Base-by-base conservation (phyloP, 2,329 filamentous ascomycete species). In the Claviceps lovelessii region DNA sequence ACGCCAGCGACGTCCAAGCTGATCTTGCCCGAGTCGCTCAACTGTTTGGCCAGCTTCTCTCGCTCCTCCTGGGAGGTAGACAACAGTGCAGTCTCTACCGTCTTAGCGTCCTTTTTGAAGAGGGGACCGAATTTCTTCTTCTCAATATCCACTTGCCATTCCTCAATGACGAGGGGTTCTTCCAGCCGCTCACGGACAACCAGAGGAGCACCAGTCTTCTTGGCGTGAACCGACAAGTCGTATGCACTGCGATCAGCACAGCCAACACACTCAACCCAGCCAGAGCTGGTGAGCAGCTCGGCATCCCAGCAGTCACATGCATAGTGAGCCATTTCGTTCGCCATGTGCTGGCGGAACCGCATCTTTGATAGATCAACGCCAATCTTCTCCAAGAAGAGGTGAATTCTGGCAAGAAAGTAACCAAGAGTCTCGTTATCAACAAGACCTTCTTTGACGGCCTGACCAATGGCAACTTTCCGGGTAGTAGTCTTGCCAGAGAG, bases 341-440 rank as follows among this genome's bases (percentile, higher is more conserved):
- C 73, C 90, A 98, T 96, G 73, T 98, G 93, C 72, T 98, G 93
- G 65, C 93, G 83, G 79, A 97, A 97, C 54, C 93, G 86, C 63
- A 97, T 80, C 77, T 97, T 98, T 61, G 75, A 79, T 67, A 82
- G 76, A 68, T 97, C 91, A 50, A 95, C 78, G 66, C 93, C 93
- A 62, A 98, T 85, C 72, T 85, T 90, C 65, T 86, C 71, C 61
- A 97, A 78, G 79, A 97, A 98, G 45, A 88, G 80, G 67, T 93
- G 85, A 65, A 98, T 96, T 55, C 93, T 84, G 48, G 89, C 93
- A 51, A 98, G 75, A 77, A 98, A 98, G 76, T 98, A 98, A 58
- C 93, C 93, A 48, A 98, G 80, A 0, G 93, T 98, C 77, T 98
- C 90, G 70, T 97, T 98, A 70, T 98, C 90, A 17, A 98, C 88